A percentile compares a stretch with the other conserved stretches of the same genome.
Conservation (phyloP, 1,139 yeast genomes). For the Geotrichum reessii region DNA sequence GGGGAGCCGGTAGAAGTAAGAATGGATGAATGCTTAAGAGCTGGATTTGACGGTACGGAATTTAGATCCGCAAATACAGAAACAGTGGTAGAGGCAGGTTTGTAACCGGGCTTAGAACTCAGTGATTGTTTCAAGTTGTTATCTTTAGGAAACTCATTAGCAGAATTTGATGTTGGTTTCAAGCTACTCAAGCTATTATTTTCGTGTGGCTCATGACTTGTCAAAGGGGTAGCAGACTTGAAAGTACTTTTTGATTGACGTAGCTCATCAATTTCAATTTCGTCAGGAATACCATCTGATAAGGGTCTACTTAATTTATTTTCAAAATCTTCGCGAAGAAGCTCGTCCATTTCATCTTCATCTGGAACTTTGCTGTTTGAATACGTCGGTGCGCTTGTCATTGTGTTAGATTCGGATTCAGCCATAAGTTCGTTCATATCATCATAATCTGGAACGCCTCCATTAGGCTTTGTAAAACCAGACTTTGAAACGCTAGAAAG, state of each 20-base stretch:
- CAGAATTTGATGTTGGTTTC: background rate
- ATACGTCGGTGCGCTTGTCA: background rate
- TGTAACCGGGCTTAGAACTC: background rate
- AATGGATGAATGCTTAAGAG: background rate
- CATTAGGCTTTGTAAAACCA: background rate
- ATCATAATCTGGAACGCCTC: background rate
- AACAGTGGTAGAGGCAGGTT: background rate
- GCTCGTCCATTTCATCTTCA: background rate
- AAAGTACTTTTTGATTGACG: background rate
- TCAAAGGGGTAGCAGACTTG: background rate
- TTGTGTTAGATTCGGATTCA: background rate
- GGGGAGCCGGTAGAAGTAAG: background rate
- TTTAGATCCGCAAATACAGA: background rate
- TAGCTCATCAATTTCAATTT: slow-evolving; percentile 7
- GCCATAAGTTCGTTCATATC: background rate
- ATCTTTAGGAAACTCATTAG: slow-evolving; percentile 1
- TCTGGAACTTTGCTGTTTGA: background rate
- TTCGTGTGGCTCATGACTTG: background rate
- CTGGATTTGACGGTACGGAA: background rate
- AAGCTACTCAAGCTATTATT: background rate
- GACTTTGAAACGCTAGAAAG: background rate
- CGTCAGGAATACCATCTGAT: slow-evolving; percentile 1
- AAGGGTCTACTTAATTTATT: background rate
- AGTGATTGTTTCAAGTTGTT: slow-evolving; percentile 8
- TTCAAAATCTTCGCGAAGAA: background rate